Evolutionary conservation across 495 filamentous ascomycete genomes (phyloP).

Genomic region (Choiromyces venosus): DNA sequence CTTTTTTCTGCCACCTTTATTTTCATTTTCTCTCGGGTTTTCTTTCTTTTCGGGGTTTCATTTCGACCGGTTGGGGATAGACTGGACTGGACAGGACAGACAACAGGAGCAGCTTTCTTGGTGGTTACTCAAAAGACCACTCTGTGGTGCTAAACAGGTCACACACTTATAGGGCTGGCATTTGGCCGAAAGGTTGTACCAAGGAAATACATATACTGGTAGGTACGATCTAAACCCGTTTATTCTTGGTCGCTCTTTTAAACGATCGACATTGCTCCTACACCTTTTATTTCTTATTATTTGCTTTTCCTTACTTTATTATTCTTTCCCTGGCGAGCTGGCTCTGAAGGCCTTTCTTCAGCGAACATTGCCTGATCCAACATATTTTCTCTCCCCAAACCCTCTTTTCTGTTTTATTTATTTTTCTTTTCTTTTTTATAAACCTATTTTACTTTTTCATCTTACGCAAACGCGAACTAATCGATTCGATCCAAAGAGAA

Average conservation of each 20-base stretch:
- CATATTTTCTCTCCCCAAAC: slow-evolving; percentile 13
- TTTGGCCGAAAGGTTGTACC: neutral
- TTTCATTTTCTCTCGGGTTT: neutral
- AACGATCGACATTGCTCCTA: neutral
- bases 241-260: slow-evolving; percentile 9
- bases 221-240: slow-evolving; percentile 29
- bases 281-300: slow-evolving; percentile 9
- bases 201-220: slow-evolving; percentile 1
- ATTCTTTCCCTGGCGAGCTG: slow-evolving; percentile 4
- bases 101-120: neutral
- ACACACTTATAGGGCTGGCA: neutral
- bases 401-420: slow-evolving; percentile 8
- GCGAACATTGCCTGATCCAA: neutral
- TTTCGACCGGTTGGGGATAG: neutral
- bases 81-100: neutral
- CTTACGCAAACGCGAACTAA: neutral
- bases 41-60: neutral
- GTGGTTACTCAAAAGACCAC: neutral
- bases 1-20: neutral
- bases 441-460: neutral
- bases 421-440: slow-evolving; percentile 1
- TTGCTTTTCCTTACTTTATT: slow-evolving; percentile 26
- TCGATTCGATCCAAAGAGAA: neutral
- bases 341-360: neutral
- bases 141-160: neutral